phyloP scores from a whole-genome alignment of 2,329 filamentous ascomycete species.

The Cordyceps cateniannulata region DNA sequence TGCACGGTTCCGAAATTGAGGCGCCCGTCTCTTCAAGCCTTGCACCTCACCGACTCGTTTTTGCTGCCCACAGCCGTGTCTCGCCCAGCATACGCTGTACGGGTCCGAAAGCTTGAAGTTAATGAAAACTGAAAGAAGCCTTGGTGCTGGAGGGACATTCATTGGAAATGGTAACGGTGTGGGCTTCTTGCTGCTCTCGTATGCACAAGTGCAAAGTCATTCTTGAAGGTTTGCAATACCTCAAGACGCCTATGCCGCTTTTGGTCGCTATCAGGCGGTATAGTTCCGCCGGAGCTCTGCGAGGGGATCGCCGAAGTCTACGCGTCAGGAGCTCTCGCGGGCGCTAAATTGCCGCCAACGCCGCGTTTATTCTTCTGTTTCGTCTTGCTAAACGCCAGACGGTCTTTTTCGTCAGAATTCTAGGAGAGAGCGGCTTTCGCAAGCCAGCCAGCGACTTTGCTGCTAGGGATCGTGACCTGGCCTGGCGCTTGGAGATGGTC shows the following conservation, averaged over 20 bases:
- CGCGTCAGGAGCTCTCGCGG: background rate
- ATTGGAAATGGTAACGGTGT: background rate
- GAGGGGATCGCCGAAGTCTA: background rate
- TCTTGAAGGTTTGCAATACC: background rate
- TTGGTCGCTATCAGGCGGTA: background rate
- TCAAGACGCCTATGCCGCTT: background rate
- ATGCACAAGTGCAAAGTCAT: background rate
- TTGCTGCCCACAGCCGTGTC: background rate
- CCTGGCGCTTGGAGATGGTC: background rate
- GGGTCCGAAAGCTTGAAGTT: background rate
- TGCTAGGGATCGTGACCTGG: background rate
- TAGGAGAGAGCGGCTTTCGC: background rate
- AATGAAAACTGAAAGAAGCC: background rate
- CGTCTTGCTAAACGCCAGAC: background rate
- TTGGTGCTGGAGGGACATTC: background rate
- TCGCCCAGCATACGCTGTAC: background rate
- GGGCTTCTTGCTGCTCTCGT: background rate
- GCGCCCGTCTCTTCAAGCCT: background rate
- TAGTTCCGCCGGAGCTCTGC: background rate
- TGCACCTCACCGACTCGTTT: background rate
- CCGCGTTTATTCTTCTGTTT: background rate
- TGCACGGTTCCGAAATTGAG: background rate
- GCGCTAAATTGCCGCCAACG: background rate
- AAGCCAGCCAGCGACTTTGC: background rate
- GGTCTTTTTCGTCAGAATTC: background rate